Conservation (phyloP, 2,329 filamentous ascomycete species). For the Aspergillus uvarum region DNA sequence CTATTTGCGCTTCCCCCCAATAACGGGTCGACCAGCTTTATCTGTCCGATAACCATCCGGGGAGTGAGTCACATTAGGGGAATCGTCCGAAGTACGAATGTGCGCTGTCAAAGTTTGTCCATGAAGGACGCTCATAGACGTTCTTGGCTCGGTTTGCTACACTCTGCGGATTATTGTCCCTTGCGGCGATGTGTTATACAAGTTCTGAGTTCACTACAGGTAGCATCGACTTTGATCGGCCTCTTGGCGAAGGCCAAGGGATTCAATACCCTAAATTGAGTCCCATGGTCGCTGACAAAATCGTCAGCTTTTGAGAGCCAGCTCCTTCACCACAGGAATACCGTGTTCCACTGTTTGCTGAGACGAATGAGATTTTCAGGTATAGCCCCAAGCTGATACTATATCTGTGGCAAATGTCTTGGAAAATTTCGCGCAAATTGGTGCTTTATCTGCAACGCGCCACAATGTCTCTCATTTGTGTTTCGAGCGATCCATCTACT, state of each 20-base stretch:
- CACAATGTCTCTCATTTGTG: neutral
- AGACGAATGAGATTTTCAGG: neutral
- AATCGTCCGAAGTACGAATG: neutral
- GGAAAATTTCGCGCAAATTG: neutral
- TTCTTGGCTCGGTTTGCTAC: neutral
- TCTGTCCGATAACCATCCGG: neutral
- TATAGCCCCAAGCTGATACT: neutral
- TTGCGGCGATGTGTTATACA: neutral
- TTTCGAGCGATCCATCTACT: neutral
- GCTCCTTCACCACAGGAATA: neutral
- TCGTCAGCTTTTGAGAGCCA: neutral
- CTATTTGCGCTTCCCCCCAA: neutral
- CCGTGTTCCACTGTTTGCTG: neutral
- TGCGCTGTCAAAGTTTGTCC: neutral
- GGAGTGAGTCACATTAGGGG: neutral
- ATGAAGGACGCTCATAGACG: neutral
- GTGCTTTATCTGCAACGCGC: neutral
- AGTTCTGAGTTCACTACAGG: neutral
- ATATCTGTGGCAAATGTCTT: neutral
- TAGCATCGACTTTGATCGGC: neutral
- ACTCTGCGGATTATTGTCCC: neutral
- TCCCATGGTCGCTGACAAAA: neutral
- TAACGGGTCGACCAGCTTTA: neutral
- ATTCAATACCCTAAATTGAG: neutral
- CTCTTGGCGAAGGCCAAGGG: neutral